Evolutionary conservation across 352 stramenopile species (phyloP), one percentile per base, ranked within the genome.

Genomic region (Blastocystis sp.): DNA sequence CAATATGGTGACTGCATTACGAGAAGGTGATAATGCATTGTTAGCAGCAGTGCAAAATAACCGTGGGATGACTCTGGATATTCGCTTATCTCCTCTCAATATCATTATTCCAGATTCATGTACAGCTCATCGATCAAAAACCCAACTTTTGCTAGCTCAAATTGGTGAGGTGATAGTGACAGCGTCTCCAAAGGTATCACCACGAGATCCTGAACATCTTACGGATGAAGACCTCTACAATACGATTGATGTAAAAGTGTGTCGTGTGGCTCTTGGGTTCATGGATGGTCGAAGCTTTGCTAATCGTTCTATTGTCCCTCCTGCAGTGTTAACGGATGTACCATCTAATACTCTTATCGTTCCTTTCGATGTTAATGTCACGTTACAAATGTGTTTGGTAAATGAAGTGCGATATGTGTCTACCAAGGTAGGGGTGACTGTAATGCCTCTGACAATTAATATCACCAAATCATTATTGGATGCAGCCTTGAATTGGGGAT

Each of bases 41-140:
- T 27, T 74, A 16, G 49, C 51, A 1, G 39, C 46, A 21, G 19
- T 65, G 27, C 51, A 46, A 21, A 65, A 57, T 21, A 83, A 83
- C 29, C 46, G 43, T 24, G 71, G 71, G 24, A 66, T 83, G 46
- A 39, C 46, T 52, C 43, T 83, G 49, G 51, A 83, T 29, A 24
- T 83, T 35, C 19, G 39, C 7, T n/a, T 83, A 29, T 29, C 27
- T 9, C 71, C 71, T n/a, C 39, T 83, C 16, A 83, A 83, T 43
- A 14, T 83, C n/a, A 83, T 83, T 32, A 65, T 83, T 24, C 71
- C 71, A 9, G 43, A 65, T 56, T 63, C 21, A n/a, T 83, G 71
- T 56, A 43, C 46, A 46, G 71, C 16, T 2, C 42, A 65, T 43
- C 71, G 71, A 19, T 83, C 71, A 14, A 83, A 83, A 54, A 83